phyloP scores from a whole-genome alignment of 176 grass and related monocot genomes.

The Ananas comosus region DNA sequence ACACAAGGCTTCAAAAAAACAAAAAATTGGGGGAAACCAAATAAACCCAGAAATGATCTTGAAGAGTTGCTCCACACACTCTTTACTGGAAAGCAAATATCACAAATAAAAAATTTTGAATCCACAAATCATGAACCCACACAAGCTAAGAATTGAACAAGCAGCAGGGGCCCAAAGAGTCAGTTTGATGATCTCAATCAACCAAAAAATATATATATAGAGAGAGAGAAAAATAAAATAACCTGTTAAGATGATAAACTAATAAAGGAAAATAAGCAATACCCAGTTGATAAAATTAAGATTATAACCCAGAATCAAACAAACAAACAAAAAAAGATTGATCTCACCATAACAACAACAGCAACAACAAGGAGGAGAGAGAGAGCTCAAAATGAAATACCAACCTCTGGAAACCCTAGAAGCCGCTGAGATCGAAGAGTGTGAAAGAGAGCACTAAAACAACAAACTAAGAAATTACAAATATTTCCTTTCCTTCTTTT shows the following conservation, averaged over 20 bases:
- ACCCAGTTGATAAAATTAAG: not conserved
- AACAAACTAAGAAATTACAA: not conserved
- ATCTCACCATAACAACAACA: not conserved
- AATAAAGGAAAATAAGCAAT: not conserved
- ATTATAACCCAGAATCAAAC: not conserved
- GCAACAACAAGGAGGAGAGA: too few relatives aligned
- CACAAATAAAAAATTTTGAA: not conserved
- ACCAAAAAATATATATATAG: not conserved
- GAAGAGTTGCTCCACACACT: not conserved
- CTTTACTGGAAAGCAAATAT: too few relatives aligned
- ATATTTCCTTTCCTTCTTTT: not conserved
- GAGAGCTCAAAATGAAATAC: not conserved
- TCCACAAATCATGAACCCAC: not conserved
- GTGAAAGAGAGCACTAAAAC: not conserved
- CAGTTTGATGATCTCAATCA: conserved; percentile 1
- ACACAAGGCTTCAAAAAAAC: not conserved
- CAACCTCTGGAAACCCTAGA: conserved; percentile 6
- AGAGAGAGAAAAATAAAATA: not conserved
- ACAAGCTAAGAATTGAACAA: not conserved
- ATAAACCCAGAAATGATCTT: not conserved
- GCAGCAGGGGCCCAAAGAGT: not conserved
- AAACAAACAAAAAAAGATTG: not conserved
- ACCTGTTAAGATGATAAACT: not conserved
- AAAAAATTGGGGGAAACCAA: not conserved
- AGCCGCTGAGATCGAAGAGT: not conserved